These are phyloP conservation scores for Pelargonium hybrid DNA, from an alignment of 441 rosid genomes.

Conservation along the genomic window DNA sequence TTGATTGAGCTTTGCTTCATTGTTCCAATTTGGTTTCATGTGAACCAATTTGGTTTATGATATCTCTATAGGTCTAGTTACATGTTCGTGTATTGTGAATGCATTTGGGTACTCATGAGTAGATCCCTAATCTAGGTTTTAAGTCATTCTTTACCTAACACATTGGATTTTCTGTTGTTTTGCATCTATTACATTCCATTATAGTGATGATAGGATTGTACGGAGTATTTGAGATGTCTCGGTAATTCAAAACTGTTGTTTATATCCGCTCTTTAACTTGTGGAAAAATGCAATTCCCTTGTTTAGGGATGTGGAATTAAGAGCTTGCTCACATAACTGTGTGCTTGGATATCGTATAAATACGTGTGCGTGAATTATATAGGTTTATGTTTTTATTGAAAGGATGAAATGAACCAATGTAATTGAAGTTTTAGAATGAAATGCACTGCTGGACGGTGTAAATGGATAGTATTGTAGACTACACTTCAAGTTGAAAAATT, in stretches of 20 bases:
- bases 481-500: neutral
- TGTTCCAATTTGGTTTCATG: conserved; percentile 11
- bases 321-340: neutral
- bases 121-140: conserved; percentile 34
- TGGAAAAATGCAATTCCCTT: neutral
- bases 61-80: conserved; percentile 5
- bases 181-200: neutral
- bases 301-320: neutral
- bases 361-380: neutral
- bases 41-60: conserved; percentile 14
- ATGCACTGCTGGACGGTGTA: neutral
- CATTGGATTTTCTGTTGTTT: neutral
- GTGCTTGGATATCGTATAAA: neutral
- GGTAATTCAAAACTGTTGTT: too few species aligned
- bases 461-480: neutral
- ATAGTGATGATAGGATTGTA: neutral
- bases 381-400: neutral
- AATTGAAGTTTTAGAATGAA: neutral
- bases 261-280: neutral
- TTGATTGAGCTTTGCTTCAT: conserved; percentile 1
- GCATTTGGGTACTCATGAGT: conserved; percentile 16
- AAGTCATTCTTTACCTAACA: conserved; percentile 14
- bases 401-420: neutral
- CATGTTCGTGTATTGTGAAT: conserved; percentile 16
- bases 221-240: neutral